phyloP scores from a whole-genome alignment of 306 rosid genomes.

The Cercis canadensis region DNA sequence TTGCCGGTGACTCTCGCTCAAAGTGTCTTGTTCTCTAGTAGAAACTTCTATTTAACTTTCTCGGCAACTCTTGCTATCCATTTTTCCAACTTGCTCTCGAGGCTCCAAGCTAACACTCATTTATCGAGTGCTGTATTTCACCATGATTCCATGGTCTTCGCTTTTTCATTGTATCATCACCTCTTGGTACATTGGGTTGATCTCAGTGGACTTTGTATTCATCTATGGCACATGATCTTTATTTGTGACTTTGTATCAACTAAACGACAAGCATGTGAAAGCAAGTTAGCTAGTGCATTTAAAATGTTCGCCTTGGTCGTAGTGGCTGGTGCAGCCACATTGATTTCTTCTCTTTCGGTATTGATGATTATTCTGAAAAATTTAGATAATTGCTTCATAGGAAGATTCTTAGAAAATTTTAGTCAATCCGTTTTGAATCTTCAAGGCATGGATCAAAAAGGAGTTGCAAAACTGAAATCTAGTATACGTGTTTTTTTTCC shows the following conservation, averaged over 20 bases:
- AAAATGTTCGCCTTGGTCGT: constrained; percentile 16
- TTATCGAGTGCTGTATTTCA: too few relatives aligned
- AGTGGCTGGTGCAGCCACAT: constrained; percentile 1
- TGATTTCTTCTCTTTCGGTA: not conserved
- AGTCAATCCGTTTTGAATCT: not conserved
- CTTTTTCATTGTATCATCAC: not conserved
- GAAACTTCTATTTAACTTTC: not conserved
- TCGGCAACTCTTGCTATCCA: too few relatives aligned
- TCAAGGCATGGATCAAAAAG: not conserved
- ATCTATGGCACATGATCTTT: constrained; percentile 24
- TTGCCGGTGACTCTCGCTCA: not conserved
- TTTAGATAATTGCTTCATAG: constrained; percentile 6
- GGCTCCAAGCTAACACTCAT: too few relatives aligned
- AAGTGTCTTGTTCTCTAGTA: not conserved
- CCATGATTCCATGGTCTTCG: not conserved
- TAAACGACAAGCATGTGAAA: constrained; percentile 20
- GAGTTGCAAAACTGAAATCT: constrained; percentile 4
- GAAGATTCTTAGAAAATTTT: not conserved
- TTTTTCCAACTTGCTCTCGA: not conserved
- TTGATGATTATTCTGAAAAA: constrained; percentile 12
- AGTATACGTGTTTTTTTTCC: not conserved
- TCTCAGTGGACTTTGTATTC: constrained; percentile 12
- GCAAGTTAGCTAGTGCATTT: constrained; percentile 20
- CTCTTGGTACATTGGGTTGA: constrained; percentile 21
- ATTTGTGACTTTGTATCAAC: constrained; percentile 24